Conservation (phyloP, 208 protist species). For the Tritrichomonas foetus region DNA sequence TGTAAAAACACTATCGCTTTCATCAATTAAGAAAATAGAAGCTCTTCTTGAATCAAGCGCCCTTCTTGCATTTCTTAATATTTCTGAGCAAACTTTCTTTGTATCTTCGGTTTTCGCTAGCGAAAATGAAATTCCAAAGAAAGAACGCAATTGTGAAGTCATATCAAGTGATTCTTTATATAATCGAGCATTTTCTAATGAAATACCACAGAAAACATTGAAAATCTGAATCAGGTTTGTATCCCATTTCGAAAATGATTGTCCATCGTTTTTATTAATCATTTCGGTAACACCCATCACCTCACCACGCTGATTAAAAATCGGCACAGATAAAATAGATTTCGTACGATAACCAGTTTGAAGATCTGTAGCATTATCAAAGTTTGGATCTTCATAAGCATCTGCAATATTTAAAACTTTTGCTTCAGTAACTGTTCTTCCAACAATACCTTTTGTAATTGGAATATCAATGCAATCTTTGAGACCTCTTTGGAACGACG, state of each 20-base stretch:
- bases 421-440: neutral
- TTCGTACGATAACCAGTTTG: neutral
- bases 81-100: neutral
- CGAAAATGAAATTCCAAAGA: neutral
- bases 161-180: neutral
- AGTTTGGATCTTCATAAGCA: neutral
- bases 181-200: neutral
- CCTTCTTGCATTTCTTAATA: neutral
- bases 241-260: neutral
- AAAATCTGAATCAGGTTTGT: neutral
- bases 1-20: neutral
- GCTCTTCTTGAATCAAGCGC: neutral
- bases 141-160: neutral
- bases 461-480: neutral
- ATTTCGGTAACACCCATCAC: neutral
- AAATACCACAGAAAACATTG: constrained; percentile 29
- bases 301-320: neutral
- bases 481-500: neutral
- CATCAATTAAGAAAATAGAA: neutral
- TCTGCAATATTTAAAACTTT: neutral
- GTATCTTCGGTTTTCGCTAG: neutral
- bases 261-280: neutral
- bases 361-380: neutral
- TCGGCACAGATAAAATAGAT: neutral
- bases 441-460: neutral